phyloP scores from a whole-genome alignment of 805 yeast genomes.

The Nakazawaea molendinolei region DNA sequence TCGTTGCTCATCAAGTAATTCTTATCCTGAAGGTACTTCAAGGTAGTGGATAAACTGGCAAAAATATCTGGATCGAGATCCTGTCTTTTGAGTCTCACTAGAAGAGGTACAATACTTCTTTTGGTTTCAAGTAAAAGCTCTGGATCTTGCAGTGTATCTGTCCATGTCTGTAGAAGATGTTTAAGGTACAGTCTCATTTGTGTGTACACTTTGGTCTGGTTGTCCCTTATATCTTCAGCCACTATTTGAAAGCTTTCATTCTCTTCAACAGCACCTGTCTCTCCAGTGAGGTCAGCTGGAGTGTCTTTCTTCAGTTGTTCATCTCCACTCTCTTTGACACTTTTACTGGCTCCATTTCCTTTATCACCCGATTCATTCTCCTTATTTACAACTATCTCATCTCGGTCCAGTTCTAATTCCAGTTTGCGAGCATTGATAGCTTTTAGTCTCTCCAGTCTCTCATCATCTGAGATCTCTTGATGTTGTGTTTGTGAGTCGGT shows the following conservation, averaged over 20 bases:
- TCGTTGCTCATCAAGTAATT: conserved; percentile 53
- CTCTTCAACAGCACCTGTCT: conserved; percentile 19
- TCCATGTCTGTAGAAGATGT: conserved; percentile 34
- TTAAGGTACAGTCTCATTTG: conserved; percentile 45
- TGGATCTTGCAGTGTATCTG: conserved; percentile 14
- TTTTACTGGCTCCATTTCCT: background rate
- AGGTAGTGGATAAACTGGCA: conserved; percentile 51
- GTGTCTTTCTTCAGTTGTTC: conserved; percentile 13
- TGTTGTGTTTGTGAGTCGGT: too few relatives aligned
- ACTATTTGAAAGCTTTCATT: conserved; percentile 15
- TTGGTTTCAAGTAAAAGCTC: conserved; percentile 38
- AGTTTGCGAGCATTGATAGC: conserved; percentile 1
- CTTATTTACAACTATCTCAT: background rate
- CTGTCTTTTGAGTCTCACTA: conserved; percentile 45
- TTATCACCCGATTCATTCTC: conserved; percentile 8
- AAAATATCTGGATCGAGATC: conserved; percentile 33
- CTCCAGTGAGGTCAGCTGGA: conserved; percentile 13
- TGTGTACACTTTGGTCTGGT: conserved; percentile 24
- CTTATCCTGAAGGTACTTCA: conserved; percentile 50
- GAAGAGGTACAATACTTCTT: conserved; percentile 39
- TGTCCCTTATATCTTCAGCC: conserved; percentile 27
- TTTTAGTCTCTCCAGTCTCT: too few relatives aligned
- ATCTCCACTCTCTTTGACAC: background rate
- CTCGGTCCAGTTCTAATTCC: background rate
- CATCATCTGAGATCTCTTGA: too few relatives aligned